Conservation (phyloP, 2,329 filamentous ascomycete genomes). For the Pseudovirgaria hyperparasitica region DNA sequence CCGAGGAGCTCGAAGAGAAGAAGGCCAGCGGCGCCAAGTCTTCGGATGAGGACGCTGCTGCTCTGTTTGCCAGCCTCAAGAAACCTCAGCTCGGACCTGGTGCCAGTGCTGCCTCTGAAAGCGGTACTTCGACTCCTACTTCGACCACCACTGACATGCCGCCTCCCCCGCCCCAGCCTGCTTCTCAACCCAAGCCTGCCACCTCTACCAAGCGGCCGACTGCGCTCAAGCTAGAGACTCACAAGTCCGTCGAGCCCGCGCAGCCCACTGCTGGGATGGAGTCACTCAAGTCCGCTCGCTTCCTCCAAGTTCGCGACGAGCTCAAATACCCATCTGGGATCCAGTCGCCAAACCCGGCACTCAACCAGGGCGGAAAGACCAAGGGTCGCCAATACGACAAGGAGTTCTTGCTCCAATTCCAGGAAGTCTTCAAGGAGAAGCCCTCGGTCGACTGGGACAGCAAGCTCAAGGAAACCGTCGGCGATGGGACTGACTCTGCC, state of each 20-base stretch:
- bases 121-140: conserved; percentile 22
- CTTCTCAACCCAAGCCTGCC: conserved; percentile 11
- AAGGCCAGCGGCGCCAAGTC: conserved; percentile 20
- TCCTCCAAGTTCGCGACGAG: conserved; percentile 67
- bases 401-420: conserved; percentile 91
- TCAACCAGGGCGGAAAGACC: conserved; percentile 74
- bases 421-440: conserved; percentile 91
- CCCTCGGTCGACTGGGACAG: conserved; percentile 87
- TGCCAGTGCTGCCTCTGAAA: conserved; percentile 19
- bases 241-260: conserved; percentile 74
- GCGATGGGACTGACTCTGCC: conserved; percentile 60
- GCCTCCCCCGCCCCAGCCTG: conserved; percentile 36
- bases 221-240: conserved; percentile 78
- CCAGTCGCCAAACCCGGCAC: conserved; percentile 77
- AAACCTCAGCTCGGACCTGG: conserved; percentile 34
- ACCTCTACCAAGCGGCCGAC: conserved; percentile 51
- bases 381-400: conserved; percentile 90
- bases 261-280: conserved; percentile 92
- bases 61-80: conserved; percentile 35
- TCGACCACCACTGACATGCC: conserved; percentile 32
- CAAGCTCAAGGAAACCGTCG: conserved; percentile 74
- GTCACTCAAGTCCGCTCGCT: conserved; percentile 80
- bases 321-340: conserved; percentile 69
- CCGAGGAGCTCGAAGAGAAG: conserved; percentile 33
- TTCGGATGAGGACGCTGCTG: conserved; percentile 19